Evolutionary conservation across 768 basidiomycete genomes (phyloP).

Genomic region (Coprinellus micaceus): DNA sequence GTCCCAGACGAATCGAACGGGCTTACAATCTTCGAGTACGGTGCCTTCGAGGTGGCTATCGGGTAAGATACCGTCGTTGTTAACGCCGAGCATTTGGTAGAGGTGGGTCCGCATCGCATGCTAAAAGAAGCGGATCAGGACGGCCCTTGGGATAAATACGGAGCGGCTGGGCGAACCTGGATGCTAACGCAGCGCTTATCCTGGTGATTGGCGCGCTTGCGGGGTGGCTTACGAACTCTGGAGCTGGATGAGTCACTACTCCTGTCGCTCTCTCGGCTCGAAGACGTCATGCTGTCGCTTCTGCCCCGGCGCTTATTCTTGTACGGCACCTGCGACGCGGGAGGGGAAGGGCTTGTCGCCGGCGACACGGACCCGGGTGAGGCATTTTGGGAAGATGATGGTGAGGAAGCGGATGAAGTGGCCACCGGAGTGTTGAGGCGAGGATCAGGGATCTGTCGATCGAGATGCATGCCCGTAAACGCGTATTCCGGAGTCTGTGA

Average conservation of each 20-base stretch:
- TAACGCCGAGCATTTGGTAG: slow-evolving; percentile 54
- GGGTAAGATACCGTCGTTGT: slow-evolving; percentile 56
- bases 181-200: slow-evolving; percentile 66
- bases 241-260: background rate
- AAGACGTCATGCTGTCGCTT: background rate
- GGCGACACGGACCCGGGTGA: slow-evolving; percentile 1
- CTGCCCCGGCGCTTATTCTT: slow-evolving; percentile 9
- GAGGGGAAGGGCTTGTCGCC: background rate
- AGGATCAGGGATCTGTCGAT: background rate
- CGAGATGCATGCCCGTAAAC: background rate
- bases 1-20: slow-evolving; percentile 76
- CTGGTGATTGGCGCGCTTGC: slow-evolving; percentile 54
- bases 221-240: slow-evolving; percentile 5
- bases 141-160: background rate
- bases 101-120: slow-evolving; percentile 70
- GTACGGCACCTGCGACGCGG: background rate
- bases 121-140: slow-evolving; percentile 29
- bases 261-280: slow-evolving; percentile 4
- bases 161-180: slow-evolving; percentile 42
- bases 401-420: background rate
- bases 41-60: slow-evolving; percentile 57
- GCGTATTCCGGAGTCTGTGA: background rate
- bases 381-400: background rate
- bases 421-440: background rate
- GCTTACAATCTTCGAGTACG: slow-evolving; percentile 40